Percentiles rank a stretch among this genome's conserved stretches.
These are phyloP conservation scores for Russula sp. DNA, from an alignment of 768 basidiomycete species.

Conservation along the genomic window DNA sequence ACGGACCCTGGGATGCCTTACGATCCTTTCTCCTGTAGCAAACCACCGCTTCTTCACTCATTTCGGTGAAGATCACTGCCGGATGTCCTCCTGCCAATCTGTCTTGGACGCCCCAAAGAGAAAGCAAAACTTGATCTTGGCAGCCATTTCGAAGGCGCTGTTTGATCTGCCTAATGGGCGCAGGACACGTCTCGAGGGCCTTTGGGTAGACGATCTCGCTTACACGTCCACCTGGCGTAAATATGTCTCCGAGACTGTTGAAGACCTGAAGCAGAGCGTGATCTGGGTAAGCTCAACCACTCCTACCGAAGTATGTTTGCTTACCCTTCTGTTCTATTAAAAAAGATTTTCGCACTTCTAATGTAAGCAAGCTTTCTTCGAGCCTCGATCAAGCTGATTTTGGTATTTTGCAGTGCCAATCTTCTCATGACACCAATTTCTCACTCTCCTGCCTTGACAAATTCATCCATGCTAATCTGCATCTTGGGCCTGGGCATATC, in stretches of 20 bases:
- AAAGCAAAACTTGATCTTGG: not conserved
- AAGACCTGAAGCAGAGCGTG: not conserved
- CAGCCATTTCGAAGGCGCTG: not conserved
- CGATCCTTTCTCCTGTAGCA: not conserved
- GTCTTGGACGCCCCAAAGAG: not conserved
- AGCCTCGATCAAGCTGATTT: not conserved
- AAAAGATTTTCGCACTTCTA: constrained; percentile 1
- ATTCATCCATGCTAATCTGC: constrained; percentile 1
- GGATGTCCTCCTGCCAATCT: constrained; percentile 1
- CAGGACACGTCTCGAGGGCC: not conserved
- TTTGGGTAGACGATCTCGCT: constrained; percentile 4
- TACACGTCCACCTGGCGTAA: constrained; percentile 9
- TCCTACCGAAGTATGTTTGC: not conserved
- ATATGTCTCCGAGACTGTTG: constrained; percentile 1
- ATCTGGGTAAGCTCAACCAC: constrained; percentile 1
- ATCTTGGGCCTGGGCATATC: not conserved
- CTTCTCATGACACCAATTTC: not conserved
- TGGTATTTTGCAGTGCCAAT: not conserved
- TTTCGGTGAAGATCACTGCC: constrained; percentile 7
- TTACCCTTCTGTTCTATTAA: not conserved
- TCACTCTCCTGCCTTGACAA: not conserved
- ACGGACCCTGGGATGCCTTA: not conserved
- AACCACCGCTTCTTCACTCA: constrained; percentile 10
- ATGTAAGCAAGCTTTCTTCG: not conserved
- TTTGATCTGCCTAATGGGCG: constrained; percentile 5